Evolutionary conservation across 2,329 filamentous ascomycete genomes (phyloP).

Genomic region (Amesomyces nigricolor): DNA sequence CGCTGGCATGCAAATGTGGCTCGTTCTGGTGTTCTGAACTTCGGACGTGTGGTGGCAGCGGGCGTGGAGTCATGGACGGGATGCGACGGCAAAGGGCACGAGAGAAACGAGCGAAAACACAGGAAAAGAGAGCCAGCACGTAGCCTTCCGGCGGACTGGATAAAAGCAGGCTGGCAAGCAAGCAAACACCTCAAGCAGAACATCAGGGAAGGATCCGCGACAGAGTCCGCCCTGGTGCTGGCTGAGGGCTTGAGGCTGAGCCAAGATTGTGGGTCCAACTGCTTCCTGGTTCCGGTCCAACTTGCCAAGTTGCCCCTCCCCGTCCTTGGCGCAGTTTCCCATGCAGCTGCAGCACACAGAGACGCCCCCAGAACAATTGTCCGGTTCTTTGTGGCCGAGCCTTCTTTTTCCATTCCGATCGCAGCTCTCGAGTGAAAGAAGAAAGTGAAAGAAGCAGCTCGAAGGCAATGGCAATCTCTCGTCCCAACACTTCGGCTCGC

Average conservation of each 20-base stretch:
- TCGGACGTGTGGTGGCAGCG: background rate
- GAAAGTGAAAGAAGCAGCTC: background rate
- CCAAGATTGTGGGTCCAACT: background rate
- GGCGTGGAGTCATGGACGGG: background rate
- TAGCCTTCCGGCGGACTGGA: background rate
- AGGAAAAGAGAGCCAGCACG: background rate
- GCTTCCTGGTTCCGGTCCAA: too few species aligned
- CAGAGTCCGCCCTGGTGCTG: background rate
- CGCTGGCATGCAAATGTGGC: too few species aligned
- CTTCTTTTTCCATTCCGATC: slow-evolving; percentile 1
- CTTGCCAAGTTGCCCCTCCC: background rate
- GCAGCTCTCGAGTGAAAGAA: background rate
- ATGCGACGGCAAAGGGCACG: too few species aligned
- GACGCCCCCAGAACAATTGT: background rate
- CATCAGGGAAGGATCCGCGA: background rate
- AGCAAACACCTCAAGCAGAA: too few species aligned
- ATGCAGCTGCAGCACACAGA: background rate
- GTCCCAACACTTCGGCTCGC: background rate
- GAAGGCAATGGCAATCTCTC: background rate
- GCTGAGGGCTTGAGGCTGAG: slow-evolving; percentile 3
- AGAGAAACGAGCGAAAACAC: background rate
- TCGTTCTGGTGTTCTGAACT: too few species aligned
- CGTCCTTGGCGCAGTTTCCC: background rate
- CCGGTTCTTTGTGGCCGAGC: background rate
- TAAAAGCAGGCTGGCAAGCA: background rate